Evolutionary conservation across 352 stramenopile species (phyloP).

Genomic region (Lagenidium giganteum): DNA sequence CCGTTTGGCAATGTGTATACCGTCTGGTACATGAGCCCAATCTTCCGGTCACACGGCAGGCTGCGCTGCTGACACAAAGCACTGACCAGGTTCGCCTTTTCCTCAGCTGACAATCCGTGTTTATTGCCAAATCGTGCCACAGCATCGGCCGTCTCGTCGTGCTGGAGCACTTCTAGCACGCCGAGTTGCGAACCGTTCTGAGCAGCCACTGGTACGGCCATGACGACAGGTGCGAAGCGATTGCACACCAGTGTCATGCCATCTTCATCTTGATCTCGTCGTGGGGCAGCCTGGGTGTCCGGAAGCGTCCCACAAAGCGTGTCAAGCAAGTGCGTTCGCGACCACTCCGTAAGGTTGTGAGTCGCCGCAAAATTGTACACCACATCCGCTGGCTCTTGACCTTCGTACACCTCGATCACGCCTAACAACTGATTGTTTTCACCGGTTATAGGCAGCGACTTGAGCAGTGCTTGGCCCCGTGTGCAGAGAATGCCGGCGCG

Average conservation of each 20-base stretch:
- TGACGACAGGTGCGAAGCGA: conserved; percentile 58
- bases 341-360: conserved; percentile 27
- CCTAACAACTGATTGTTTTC: conserved; percentile 29
- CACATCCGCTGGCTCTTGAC: conserved; percentile 65
- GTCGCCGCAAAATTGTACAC: conserved; percentile 63
- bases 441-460: conserved; percentile 33
- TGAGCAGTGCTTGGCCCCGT: conserved; percentile 45
- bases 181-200: conserved; percentile 61
- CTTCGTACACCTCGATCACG: conserved; percentile 51
- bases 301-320: conserved; percentile 33
- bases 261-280: too few species aligned
- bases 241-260: conserved; percentile 32
- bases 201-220: conserved; percentile 45
- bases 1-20: conserved; percentile 52
- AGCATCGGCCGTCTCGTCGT: conserved; percentile 69
- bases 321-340: conserved; percentile 43
- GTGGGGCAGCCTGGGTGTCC: conserved; percentile 4
- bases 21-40: conserved; percentile 57
- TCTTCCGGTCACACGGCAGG: conserved; percentile 42
- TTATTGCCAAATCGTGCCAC: conserved; percentile 73
- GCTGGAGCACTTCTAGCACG: conserved; percentile 46
- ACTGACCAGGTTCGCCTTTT: conserved; percentile 50
- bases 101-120: conserved; percentile 40
- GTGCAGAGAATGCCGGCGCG: conserved; percentile 53
- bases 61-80: conserved; percentile 51